Evolutionary conservation across 108 stramenopile genomes (phyloP).

Genomic region (Nannochloropsis gaditana): DNA sequence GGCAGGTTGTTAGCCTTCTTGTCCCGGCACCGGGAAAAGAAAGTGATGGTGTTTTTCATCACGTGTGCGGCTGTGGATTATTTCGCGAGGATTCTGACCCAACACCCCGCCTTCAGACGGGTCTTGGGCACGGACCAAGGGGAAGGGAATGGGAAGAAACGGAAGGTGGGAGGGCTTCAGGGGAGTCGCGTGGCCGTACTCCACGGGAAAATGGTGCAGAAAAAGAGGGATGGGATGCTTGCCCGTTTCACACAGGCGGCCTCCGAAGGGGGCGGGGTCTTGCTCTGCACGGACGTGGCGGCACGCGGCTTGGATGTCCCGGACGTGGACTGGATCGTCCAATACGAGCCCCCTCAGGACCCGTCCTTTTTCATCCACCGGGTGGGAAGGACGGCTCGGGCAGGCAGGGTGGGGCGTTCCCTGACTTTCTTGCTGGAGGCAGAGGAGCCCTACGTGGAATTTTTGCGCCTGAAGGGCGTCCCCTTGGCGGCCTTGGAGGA

Average conservation of each 20-base stretch:
- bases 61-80: slow-evolving; percentile 93
- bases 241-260: slow-evolving; percentile 11
- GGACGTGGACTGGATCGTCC: slow-evolving; percentile 90
- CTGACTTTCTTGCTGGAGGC: slow-evolving; percentile 66
- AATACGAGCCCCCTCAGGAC: slow-evolving; percentile 85
- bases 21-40: slow-evolving; percentile 57
- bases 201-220: slow-evolving; percentile 91
- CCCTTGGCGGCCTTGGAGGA: slow-evolving; percentile 58
- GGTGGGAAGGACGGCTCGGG: slow-evolving; percentile 89
- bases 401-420: slow-evolving; percentile 59
- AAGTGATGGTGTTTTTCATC: slow-evolving; percentile 88
- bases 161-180: slow-evolving; percentile 30
- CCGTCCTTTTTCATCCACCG: slow-evolving; percentile 93
- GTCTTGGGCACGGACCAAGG: neutral
- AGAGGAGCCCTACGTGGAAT: slow-evolving; percentile 88
- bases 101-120: slow-evolving; percentile 19
- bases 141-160: neutral
- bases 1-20: neutral
- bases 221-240: slow-evolving; percentile 67
- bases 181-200: slow-evolving; percentile 63
- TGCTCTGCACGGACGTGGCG: slow-evolving; percentile 95
- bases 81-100: slow-evolving; percentile 66
- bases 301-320: slow-evolving; percentile 94
- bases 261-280: slow-evolving; percentile 59
- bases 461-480: slow-evolving; percentile 70